These are phyloP conservation scores for Coriaria nepalensis DNA, from an alignment of 306 rosid species.

Conservation along the genomic window DNA sequence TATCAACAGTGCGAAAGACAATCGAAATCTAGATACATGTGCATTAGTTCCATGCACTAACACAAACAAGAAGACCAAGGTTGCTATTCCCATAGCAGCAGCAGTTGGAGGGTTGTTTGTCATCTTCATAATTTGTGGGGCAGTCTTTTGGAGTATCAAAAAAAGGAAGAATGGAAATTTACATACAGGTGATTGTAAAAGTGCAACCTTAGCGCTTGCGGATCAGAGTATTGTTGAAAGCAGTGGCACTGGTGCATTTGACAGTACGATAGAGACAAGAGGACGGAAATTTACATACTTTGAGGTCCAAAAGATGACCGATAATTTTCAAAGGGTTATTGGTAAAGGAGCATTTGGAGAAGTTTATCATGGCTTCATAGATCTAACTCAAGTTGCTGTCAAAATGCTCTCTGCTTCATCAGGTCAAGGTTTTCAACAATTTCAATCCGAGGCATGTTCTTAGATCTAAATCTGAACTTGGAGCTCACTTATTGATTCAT, in stretches of 20 bases:
- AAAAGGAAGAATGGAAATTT: not conserved
- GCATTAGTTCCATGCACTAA: slow-evolving; percentile 21
- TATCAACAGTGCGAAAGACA: slow-evolving; percentile 18
- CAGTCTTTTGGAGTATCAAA: slow-evolving; percentile 10
- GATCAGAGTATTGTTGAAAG: no score
- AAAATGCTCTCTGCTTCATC: not conserved
- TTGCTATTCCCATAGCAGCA: slow-evolving; percentile 28
- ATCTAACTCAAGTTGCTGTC: slow-evolving; percentile 7
- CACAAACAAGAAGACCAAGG: slow-evolving; percentile 3
- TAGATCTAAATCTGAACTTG: not conserved
- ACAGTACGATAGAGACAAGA: not conserved
- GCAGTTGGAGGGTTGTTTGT: slow-evolving; percentile 28
- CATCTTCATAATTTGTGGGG: not conserved
- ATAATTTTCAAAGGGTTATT: not conserved
- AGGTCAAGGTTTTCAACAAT: not conserved
- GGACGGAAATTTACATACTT: slow-evolving; percentile 5
- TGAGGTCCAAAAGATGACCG: slow-evolving; percentile 6
- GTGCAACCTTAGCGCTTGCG: no score
- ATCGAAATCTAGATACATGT: slow-evolving; percentile 19
- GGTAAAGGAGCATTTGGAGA: not conserved
- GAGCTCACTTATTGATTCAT: not conserved
- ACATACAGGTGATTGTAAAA: not conserved
- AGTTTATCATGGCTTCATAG: slow-evolving; percentile 1
- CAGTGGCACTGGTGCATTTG: no score
- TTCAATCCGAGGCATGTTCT: not conserved